phyloP scores from a whole-genome alignment of 2,329 filamentous ascomycete species.

The Lecanicillium sp. region DNA sequence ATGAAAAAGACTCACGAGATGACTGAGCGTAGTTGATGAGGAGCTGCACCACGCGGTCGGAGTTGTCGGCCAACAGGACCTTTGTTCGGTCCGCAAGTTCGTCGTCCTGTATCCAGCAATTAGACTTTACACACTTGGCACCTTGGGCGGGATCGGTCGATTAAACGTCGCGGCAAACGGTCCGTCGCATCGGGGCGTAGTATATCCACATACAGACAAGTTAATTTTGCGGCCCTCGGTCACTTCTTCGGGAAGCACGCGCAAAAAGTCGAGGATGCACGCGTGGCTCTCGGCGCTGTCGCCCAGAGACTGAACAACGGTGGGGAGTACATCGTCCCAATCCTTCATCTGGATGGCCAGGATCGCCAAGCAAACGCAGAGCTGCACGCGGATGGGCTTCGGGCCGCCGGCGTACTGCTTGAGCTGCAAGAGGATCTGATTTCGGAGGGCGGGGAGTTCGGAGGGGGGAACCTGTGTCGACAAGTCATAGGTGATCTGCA shows the following conservation, averaged over 20 bases:
- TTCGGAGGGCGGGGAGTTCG: constrained; percentile 69
- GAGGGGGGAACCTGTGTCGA: constrained; percentile 71
- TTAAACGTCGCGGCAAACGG: constrained; percentile 7
- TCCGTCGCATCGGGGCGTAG: constrained; percentile 17
- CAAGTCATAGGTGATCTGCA: constrained; percentile 91
- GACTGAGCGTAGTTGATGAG: constrained; percentile 88
- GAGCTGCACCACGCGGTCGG: constrained; percentile 76
- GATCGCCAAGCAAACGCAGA: constrained; percentile 91
- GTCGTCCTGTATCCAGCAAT: constrained; percentile 70
- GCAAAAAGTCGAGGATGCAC: constrained; percentile 90
- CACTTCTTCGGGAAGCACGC: constrained; percentile 96
- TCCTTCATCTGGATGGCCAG: constrained; percentile 92
- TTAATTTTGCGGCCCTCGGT: constrained; percentile 99
- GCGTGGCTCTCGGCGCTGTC: constrained; percentile 71
- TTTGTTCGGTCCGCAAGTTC: constrained; percentile 79
- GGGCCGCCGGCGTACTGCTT: constrained; percentile 76
- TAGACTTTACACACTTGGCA: constrained; percentile 24
- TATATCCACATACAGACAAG: constrained; percentile 86
- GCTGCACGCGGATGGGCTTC: constrained; percentile 78
- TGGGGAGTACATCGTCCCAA: constrained; percentile 87
- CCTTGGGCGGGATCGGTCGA: constrained; percentile 5
- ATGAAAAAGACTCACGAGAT: constrained; percentile 71
- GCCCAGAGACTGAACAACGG: constrained; percentile 72
- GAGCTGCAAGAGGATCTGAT: constrained; percentile 75
- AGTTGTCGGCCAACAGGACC: constrained; percentile 87